Evolutionary conservation across 192 early-diverging fungal species (phyloP), one percentile per base, ranked within the genome.

Genomic region (Podila epigama): DNA sequence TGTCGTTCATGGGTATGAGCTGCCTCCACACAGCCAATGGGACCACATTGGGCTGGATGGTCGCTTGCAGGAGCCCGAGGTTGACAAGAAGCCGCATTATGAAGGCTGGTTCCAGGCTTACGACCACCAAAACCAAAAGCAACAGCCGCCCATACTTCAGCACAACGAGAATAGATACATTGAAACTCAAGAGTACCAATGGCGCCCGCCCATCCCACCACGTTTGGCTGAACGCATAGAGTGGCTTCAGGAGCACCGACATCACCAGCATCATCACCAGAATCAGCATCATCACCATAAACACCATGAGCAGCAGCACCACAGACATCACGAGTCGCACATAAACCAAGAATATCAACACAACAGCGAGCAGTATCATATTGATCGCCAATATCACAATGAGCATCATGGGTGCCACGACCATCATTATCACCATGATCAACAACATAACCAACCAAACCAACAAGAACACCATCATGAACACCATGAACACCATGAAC

Each of bases 31-130:
- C 22, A 69, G 87, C 29, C 83, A 85, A 27, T 88, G 85, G 85
- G 87, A 88, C 58, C 82, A 80, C 53, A 69, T 88, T 15, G 87
- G 85, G 20, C 67, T 85, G 53, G 85, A 88, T 41, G 81, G 84
- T 0, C 83, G 79, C 66, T 63, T 77, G 33, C 83, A 86, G 29
- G 78, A 81, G n/a, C 79, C 70, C n/a, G 82, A 83, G n/a, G 71
- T 69, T 32, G 71, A 82, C 35, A 84, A 78, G 18, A 70, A 70
- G 42, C 35, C 59, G 3, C 86, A 86, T 51, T 85, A 88, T 44
- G 79, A 86, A 9, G 78, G 85, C 1, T 88, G 84, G 63, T 78
- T 81, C 44, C 80, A 72, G 29, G 72, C 80, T 3, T 84, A 83
- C 41, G 57, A 80, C 13, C 71, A 81, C 36, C 79, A 83, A 25